Percentiles rank a stretch among this genome's conserved stretches.
phyloP scores from a whole-genome alignment of 805 yeast species.

The Kuraishia ogatae region DNA sequence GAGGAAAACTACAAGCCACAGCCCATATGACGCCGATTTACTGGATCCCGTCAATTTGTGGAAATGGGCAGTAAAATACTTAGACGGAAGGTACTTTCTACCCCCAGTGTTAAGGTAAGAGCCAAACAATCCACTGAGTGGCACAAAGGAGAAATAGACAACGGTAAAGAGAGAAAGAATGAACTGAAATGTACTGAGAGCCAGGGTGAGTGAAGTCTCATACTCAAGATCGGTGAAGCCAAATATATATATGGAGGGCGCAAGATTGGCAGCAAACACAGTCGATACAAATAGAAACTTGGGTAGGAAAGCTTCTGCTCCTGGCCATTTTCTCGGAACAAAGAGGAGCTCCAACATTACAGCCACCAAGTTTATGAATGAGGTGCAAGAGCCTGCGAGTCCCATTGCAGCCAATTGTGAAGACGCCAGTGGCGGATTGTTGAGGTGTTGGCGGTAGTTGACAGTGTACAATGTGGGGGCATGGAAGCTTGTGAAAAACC shows the following conservation, averaged over 20 bases:
- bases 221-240: conserved; percentile 25
- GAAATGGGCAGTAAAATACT: conserved; percentile 52
- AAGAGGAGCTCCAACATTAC: conserved; percentile 48
- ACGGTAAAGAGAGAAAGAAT: conserved; percentile 45
- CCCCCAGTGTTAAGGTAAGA: conserved; percentile 21
- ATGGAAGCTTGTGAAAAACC: conserved; percentile 69
- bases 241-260: conserved; percentile 48
- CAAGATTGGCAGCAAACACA: conserved; percentile 33
- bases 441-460: conserved; percentile 39
- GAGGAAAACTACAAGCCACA: conserved; percentile 61
- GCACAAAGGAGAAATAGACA: conserved; percentile 50
- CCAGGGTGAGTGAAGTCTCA: conserved; percentile 25
- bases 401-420: conserved; percentile 51
- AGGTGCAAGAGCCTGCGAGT: conserved; percentile 57
- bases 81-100: conserved; percentile 44
- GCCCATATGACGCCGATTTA: conserved; percentile 51
- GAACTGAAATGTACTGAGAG: conserved; percentile 47
- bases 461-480: conserved; percentile 60
- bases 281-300: conserved; percentile 35
- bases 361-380: conserved; percentile 47
- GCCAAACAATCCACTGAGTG: conserved; percentile 48
- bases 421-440: conserved; percentile 55
- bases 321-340: conserved; percentile 69
- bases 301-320: conserved; percentile 49
- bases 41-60: conserved; percentile 44